Evolutionary conservation across 768 basidiomycete species (phyloP).

Genomic region (Austroboletus festivus): DNA sequence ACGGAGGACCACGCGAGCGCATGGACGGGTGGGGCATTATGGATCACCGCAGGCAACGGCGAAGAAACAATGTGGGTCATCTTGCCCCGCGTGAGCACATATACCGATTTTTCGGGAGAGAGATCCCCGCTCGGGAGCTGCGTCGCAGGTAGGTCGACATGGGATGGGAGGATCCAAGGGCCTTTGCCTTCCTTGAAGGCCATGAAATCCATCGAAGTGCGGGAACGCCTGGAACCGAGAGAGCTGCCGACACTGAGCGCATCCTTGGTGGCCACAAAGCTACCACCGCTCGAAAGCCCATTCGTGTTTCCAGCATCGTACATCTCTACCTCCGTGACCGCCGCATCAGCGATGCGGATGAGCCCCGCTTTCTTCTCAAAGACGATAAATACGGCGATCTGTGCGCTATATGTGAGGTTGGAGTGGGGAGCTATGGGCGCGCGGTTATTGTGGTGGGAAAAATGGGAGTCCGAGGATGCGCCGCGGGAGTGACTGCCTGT

Average conservation of each 20-base stretch:
- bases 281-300: slow-evolving; percentile 12
- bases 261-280: slow-evolving; percentile 24
- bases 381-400: slow-evolving; percentile 74
- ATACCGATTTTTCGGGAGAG: slow-evolving; percentile 40
- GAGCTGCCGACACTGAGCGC: slow-evolving; percentile 22
- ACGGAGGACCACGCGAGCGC: slow-evolving; percentile 55
- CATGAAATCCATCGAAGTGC: slow-evolving; percentile 45
- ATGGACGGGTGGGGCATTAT: slow-evolving; percentile 48
- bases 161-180: slow-evolving; percentile 26
- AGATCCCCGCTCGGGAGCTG: slow-evolving; percentile 15
- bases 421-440: slow-evolving; percentile 31
- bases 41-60: slow-evolving; percentile 57
- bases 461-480: slow-evolving; percentile 40
- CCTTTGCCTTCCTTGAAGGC: slow-evolving; percentile 34
- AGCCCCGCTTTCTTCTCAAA: slow-evolving; percentile 89
- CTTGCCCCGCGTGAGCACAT: slow-evolving; percentile 68
- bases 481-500: slow-evolving; percentile 40
- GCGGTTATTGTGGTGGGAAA: slow-evolving; percentile 23
- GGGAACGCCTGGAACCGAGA: slow-evolving; percentile 34
- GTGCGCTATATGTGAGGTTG: slow-evolving; percentile 55
- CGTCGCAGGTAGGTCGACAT: slow-evolving; percentile 23
- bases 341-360: slow-evolving; percentile 77
- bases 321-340: slow-evolving; percentile 75
- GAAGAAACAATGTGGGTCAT: slow-evolving; percentile 64
- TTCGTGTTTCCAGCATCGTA: slow-evolving; percentile 33